phyloP scores from a whole-genome alignment of 495 filamentous ascomycete genomes.

The Penicillium chermesinum region DNA sequence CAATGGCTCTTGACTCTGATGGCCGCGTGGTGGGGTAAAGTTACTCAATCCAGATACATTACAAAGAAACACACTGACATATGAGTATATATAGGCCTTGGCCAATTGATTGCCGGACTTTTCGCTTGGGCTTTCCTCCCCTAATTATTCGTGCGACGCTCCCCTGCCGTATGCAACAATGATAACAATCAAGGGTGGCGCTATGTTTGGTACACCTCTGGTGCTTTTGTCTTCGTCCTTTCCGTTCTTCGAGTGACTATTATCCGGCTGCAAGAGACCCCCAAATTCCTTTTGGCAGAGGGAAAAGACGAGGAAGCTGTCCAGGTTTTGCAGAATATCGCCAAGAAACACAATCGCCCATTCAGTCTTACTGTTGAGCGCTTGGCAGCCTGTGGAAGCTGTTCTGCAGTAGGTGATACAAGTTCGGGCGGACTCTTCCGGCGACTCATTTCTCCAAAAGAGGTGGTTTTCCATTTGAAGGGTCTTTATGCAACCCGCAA shows the following conservation, averaged over 20 bases:
- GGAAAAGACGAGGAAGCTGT: slow-evolving; percentile 61
- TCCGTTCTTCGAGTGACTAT: slow-evolving; percentile 61
- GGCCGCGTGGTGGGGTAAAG: slow-evolving; percentile 48
- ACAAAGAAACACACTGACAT: background rate
- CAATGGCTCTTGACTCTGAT: slow-evolving; percentile 47
- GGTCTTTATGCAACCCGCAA: slow-evolving; percentile 59
- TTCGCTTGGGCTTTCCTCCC: slow-evolving; percentile 42
- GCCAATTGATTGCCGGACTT: slow-evolving; percentile 29
- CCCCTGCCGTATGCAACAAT: slow-evolving; percentile 35
- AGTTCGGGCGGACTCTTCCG: slow-evolving; percentile 33
- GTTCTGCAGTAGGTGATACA: slow-evolving; percentile 13
- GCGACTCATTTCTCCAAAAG: slow-evolving; percentile 40
- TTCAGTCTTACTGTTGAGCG: slow-evolving; percentile 59
- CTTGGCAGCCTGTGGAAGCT: slow-evolving; percentile 33
- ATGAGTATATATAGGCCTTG: slow-evolving; percentile 10
- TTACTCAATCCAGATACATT: background rate
- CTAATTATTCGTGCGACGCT: slow-evolving; percentile 11
- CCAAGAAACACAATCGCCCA: slow-evolving; percentile 55
- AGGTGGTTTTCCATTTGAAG: slow-evolving; percentile 51
- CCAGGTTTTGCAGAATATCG: slow-evolving; percentile 54
- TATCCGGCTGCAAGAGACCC: slow-evolving; percentile 63
- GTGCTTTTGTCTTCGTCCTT: slow-evolving; percentile 62
- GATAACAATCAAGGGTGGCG: slow-evolving; percentile 52
- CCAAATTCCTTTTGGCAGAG: slow-evolving; percentile 63
- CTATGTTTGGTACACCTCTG: slow-evolving; percentile 53